Evolutionary conservation across 2,329 filamentous ascomycete genomes (phyloP).

Genomic region (Aspergillus ibericus): DNA sequence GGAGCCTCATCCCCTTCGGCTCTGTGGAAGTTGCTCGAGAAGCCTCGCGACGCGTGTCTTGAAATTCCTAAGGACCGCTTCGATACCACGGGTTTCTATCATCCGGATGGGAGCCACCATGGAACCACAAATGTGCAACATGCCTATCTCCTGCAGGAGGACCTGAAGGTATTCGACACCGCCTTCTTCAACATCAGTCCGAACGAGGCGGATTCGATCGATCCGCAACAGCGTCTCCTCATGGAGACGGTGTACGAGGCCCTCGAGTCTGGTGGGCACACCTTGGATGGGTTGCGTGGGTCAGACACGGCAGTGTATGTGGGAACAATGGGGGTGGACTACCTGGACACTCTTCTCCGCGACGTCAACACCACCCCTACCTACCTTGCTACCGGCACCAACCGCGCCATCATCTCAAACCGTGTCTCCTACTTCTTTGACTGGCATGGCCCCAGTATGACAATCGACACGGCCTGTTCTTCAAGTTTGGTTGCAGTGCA

Average conservation of each 20-base stretch:
- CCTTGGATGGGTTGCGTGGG: not conserved
- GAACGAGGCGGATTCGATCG: slow-evolving; percentile 5
- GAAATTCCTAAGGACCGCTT: slow-evolving; percentile 3
- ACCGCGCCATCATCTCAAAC: slow-evolving; percentile 34
- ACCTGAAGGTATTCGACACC: slow-evolving; percentile 8
- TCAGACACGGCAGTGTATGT: slow-evolving; percentile 6
- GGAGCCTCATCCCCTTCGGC: not conserved
- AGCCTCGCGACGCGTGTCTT: not conserved
- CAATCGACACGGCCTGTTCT: slow-evolving; percentile 47
- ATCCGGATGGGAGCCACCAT: slow-evolving; percentile 1
- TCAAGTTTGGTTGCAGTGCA: slow-evolving; percentile 35
- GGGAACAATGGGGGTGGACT: slow-evolving; percentile 10
- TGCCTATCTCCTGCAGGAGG: slow-evolving; percentile 7
- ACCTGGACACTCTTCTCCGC: not conserved
- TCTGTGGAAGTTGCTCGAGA: slow-evolving; percentile 9
- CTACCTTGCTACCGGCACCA: slow-evolving; percentile 21
- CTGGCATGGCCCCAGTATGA: slow-evolving; percentile 33
- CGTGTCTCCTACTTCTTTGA: slow-evolving; percentile 31
- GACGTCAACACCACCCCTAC: slow-evolving; percentile 1
- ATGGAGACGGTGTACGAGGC: slow-evolving; percentile 13
- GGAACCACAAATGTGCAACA: slow-evolving; percentile 7
- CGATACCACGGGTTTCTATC: slow-evolving; percentile 6
- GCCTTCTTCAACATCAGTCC: slow-evolving; percentile 13
- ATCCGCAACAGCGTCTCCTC: slow-evolving; percentile 14
- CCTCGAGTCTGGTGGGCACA: slow-evolving; percentile 1